phyloP scores from a whole-genome alignment of 2,329 filamentous ascomycete genomes.

The Fusarium dimerum region DNA sequence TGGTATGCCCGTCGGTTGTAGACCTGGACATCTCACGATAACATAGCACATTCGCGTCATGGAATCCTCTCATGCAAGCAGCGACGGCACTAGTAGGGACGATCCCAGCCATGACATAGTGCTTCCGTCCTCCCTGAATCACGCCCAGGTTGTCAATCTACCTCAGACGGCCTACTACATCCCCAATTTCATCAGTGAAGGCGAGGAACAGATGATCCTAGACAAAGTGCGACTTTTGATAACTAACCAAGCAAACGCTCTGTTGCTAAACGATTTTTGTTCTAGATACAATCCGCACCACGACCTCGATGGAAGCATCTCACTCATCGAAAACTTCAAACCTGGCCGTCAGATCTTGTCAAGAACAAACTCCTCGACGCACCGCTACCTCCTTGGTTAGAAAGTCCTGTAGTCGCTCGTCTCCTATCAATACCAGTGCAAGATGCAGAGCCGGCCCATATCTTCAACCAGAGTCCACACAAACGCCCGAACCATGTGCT shows the following conservation, averaged over 20 bases:
- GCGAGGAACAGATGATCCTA: constrained; percentile 72
- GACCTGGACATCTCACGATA: no score
- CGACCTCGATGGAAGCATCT: constrained; percentile 84
- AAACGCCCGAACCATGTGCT: constrained; percentile 82
- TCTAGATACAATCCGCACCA: constrained; percentile 61
- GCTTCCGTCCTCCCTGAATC: constrained; percentile 52
- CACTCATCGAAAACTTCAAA: constrained; percentile 86
- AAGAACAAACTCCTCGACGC: constrained; percentile 74
- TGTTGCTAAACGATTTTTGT: constrained; percentile 16
- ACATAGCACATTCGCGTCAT: constrained; percentile 9
- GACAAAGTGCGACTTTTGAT: constrained; percentile 57
- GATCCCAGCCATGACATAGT: constrained; percentile 16
- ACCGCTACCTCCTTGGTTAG: constrained; percentile 74
- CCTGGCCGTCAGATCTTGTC: constrained; percentile 82
- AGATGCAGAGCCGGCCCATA: constrained; percentile 32
- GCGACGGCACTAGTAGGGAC: constrained; percentile 1
- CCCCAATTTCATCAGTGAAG: constrained; percentile 74
- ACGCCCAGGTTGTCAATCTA: constrained; percentile 53
- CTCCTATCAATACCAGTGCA: constrained; percentile 51
- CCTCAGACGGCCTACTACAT: constrained; percentile 79
- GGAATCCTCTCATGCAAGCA: constrained; percentile 7
- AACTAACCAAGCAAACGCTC: constrained; percentile 18
- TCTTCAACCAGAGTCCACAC: constrained; percentile 71
- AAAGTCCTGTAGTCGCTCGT: constrained; percentile 66
- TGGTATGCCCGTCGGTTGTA: background rate